phyloP scores from a whole-genome alignment of 345 rosid species.

The Eucalyptus pauciflora region DNA sequence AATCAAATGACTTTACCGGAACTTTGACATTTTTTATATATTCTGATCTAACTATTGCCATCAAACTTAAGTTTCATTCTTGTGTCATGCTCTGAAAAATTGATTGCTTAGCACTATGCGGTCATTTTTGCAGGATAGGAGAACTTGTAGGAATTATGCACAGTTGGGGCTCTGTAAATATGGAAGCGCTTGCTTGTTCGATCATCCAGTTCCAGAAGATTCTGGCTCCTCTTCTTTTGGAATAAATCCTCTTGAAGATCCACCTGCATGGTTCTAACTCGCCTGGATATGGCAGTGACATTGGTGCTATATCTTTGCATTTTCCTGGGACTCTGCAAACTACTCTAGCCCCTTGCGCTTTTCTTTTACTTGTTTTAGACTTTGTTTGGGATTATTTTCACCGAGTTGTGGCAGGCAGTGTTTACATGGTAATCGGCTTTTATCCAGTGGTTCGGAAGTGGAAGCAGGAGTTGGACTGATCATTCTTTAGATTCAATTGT shows the following conservation, averaged over 20 bases:
- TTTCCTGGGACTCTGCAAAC: neutral
- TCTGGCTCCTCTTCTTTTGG: neutral
- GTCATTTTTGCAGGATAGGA: neutral
- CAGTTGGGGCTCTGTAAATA: constrained; percentile 32
- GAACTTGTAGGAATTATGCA: constrained; percentile 11
- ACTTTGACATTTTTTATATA: neutral
- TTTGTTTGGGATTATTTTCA: neutral
- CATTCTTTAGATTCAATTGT: neutral
- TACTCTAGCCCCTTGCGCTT: neutral
- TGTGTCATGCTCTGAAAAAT: neutral
- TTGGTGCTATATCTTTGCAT: neutral
- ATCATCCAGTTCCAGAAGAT: constrained; percentile 10
- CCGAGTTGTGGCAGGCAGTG: neutral
- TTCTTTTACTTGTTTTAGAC: neutral
- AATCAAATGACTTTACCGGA: neutral
- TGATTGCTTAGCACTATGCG: neutral
- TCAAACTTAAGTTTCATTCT: neutral
- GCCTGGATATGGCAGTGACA: neutral
- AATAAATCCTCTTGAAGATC: neutral
- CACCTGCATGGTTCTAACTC: neutral
- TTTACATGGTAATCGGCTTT: neutral
- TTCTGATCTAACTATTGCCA: neutral
- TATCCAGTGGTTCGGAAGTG: neutral
- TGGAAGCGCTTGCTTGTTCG: constrained; percentile 26
- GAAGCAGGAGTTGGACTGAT: neutral